Evolutionary conservation across 805 yeast genomes (phyloP), one percentile per base, ranked within the genome.

Genomic region (Starmerella bacillaris): DNA sequence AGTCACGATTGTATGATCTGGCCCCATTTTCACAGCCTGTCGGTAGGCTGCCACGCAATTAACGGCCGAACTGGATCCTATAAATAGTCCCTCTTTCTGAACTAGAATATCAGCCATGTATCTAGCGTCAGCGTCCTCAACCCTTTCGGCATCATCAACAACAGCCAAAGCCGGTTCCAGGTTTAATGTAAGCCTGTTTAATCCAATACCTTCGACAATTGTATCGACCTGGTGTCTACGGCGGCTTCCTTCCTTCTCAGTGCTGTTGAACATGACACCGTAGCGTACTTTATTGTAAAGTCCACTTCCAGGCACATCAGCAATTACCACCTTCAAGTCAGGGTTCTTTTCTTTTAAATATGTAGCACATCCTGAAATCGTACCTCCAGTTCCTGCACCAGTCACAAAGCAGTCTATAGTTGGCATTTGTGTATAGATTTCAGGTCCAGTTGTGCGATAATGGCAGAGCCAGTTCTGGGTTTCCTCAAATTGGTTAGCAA

Each of bases 331-430:
- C 30, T 56, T 60, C 1, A 76, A 50, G 0, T 51, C 31, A 0
- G 61, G 51, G 14, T 61, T 49, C 24, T 59, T 51, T 36, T 63
- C 69, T 49, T 74, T 80, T 48, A 86, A 63, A 55, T 64, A 89
- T 40, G 65, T 65, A 3, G 92, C 69, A 20, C 83, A 83, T 37
- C 98, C 98, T n/a, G 92, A 64, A 31, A 86, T 80, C 2, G 98
- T 89, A 38, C 98, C 98, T 34, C 89, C 98, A 0, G 98, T 86
- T 8, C 98, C 98, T 22, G 93, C 78, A 0, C 96, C 96, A 2
- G 86, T 68, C 28, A 89, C 72, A 53, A 86, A 83, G 33, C 64
- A 73, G 51, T 82, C 92, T 6, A 86, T 48, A 2, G 59, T 43
- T 7, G 66, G 59, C 60, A 75, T 64, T 51, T 89, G 96, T 16